Evolutionary conservation across 805 yeast genomes (phyloP), one percentile per base, ranked within the genome.

Genomic region (Suhomyces xylopsoci): DNA sequence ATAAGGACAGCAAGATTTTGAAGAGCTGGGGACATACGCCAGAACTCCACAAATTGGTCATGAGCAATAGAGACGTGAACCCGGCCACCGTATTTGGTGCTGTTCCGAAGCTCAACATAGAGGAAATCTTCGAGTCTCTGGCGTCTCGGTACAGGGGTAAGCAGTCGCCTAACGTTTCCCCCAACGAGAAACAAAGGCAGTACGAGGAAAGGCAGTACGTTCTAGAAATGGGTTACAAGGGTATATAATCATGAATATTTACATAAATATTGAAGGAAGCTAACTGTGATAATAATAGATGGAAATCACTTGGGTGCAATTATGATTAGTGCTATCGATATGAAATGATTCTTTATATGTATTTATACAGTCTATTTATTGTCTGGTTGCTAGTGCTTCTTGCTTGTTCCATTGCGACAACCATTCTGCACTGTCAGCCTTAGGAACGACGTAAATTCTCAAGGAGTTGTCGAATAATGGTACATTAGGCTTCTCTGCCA

Each of bases 381-480:
- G 14, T 50, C 77, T 65, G 53, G 74, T 81, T 32, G 78, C 75
- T 47, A 88, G 60, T 6, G 88, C 90, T 20, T 71, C 72, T 22
- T 76, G 75, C 64, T 84, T 87, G 55, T 77, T 79, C 94, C 96
- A 88, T 5, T 67, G 71, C 1, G 74, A 59, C 34, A 90, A 62
- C 96, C 97, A 92, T 5, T 63, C 74, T 19, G 77, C 73, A 2
- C 87, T 76, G 44, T 85, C 86, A 5, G 63, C 71, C 65, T 86
- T 89, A 7, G 97, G 97, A 19, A 92, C 92, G 25, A 90, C 81
- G 60, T 85, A 90, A 8, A 93, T 63, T 58, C 90, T 79, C 53
- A 90, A 76, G 40, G 87, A 77, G 54, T 81, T 78, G 61, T 92
- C 97, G 55, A 92, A 84, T 43, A 92, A 67, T 2, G 97, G 96